Evolutionary conservation across 164 flowering plant genomes (phyloP).

Genomic region (Magnolia sinica): DNA sequence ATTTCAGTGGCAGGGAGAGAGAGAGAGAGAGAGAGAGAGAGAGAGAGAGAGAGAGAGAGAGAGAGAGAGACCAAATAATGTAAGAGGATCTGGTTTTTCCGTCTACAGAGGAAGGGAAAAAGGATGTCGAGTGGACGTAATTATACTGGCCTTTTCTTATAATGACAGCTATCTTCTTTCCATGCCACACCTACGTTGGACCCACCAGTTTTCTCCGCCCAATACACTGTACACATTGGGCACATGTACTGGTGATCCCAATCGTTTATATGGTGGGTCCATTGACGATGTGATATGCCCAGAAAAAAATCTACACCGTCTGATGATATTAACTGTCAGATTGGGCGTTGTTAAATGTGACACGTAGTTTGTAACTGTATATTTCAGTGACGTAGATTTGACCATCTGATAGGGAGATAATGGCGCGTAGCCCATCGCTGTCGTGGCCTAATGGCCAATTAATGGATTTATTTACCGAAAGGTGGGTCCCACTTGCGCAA

Average conservation of each 20-base stretch:
- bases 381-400: no score
- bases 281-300: neutral
- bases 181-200: neutral
- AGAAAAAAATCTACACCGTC: neutral
- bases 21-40: neutral
- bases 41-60: neutral
- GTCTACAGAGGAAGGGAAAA: neutral
- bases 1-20: neutral
- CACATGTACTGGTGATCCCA: neutral
- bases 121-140: neutral
- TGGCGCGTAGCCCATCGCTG: no score
- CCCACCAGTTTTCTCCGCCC: neutral
- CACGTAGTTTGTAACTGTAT: no score
- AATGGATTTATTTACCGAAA: neutral
- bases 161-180: neutral
- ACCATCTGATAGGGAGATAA: no score
- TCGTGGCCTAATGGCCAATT: no score
- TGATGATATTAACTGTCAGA: no score
- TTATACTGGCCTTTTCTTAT: neutral
- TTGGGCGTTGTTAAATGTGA: no score
- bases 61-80: no score
- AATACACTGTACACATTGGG: neutral
- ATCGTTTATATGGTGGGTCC: neutral
- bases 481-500: neutral
- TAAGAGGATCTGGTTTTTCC: neutral